Base-by-base conservation (phyloP, 768 basidiomycete genomes). In the Gyrodon lividus region DNA sequence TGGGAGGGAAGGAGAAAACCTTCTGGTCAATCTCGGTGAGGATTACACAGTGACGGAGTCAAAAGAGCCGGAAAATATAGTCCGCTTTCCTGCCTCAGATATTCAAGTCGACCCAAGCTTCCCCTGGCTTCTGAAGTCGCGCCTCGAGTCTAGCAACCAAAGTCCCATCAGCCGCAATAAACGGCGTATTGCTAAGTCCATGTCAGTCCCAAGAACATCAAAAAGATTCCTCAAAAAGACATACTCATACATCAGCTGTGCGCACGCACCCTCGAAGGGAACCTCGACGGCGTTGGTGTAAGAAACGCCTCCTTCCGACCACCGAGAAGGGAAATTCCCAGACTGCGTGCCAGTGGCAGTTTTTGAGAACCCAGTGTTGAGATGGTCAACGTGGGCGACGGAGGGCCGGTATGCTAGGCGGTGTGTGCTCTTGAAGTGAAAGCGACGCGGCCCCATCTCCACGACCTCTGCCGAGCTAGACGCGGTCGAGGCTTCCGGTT, bases 211-310 rank as follows among this genome's bases (percentile, higher is more conserved):
- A 6, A 22, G 4, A 2, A 12, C 26, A 34, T 10, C 23, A 20
- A 40, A 19, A n/a, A 2, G n/a, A n/a, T n/a, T n/a, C 2, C 9
- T 28, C 26, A 28, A 6, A 22, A 2, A n/a, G n/a, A 72, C 82
- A 64, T 48, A 84, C 83, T 74, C 72, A 46, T 80, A 81, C 45
- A 79, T 75, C 4, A 85, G 59, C 48, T 78, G 77, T 1, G 70
- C 62, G 2, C 82, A 66, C 64, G 64, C 43, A 58, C 53, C 55
- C 56, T 77, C 24, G 19, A 82, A 65, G 0, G 73, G 61, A 1
- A 74, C 72, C 4, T 72, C 56, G 28, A 84, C 72, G 10, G 62
- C 62, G 5, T 52, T 58, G 24, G 60, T 54, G 31, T 55, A 66
- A 0, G 6, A 7, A 14, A 43, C 2, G 39, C 43, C 41, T 46